Conservation (phyloP, 2,329 filamentous ascomycete species). For the Trichophyton simii region DNA sequence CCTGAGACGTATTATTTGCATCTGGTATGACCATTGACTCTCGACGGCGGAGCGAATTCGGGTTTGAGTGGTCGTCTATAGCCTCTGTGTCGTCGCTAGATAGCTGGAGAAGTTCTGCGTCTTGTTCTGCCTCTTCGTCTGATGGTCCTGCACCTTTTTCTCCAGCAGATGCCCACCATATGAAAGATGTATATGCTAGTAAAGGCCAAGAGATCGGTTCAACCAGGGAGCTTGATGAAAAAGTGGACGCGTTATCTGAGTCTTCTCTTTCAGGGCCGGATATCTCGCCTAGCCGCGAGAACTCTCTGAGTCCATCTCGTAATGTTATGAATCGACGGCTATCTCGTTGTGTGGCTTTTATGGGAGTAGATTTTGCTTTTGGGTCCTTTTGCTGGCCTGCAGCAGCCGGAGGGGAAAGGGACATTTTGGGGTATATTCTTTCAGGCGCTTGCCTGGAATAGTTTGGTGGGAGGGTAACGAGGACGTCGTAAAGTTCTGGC, state of each 20-base stretch:
- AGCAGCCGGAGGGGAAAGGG: slow-evolving; percentile 40
- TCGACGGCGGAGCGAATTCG: slow-evolving; percentile 8
- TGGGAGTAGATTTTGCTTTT: slow-evolving; percentile 19
- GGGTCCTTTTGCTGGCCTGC: slow-evolving; percentile 28
- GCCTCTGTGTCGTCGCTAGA: slow-evolving; percentile 17
- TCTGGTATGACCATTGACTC: slow-evolving; percentile 21
- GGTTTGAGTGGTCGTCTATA: slow-evolving; percentile 7
- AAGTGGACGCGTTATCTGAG: slow-evolving; percentile 29
- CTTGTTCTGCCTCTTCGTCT: slow-evolving; percentile 42
- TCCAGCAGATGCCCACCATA: slow-evolving; percentile 57
- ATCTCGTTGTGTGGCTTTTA: slow-evolving; percentile 86
- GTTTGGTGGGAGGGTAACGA: slow-evolving; percentile 65
- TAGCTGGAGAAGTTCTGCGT: slow-evolving; percentile 29
- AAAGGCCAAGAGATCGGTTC: slow-evolving; percentile 49
- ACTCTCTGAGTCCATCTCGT: slow-evolving; percentile 44
- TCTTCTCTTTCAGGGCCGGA: slow-evolving; percentile 21
- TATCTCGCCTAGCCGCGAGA: slow-evolving; percentile 16
- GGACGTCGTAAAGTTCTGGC: slow-evolving; percentile 72
- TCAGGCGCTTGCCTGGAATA: slow-evolving; percentile 46
- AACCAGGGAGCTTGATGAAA: slow-evolving; percentile 35
- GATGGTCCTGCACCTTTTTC: slow-evolving; percentile 44
- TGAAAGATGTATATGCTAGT: slow-evolving; percentile 49
- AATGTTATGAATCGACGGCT: slow-evolving; percentile 65
- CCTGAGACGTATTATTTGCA: slow-evolving; percentile 26
- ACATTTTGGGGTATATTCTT: slow-evolving; percentile 61